Base-by-base conservation (phyloP, 164 flowering plant genomes). In the Aristolochia californica region DNA sequence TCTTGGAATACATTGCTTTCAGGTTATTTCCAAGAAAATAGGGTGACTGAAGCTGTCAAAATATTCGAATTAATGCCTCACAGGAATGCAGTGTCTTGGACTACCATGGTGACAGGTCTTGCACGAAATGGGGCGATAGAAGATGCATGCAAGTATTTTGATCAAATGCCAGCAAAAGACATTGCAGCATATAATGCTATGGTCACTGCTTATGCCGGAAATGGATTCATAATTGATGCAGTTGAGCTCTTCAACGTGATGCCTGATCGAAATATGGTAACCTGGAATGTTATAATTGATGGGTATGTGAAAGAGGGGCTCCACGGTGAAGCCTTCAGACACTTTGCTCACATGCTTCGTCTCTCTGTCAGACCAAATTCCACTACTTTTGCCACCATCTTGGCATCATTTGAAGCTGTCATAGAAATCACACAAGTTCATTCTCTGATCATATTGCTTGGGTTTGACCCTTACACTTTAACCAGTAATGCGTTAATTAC, bases 171-270 rank as follows among this genome's bases (percentile, higher is more conserved):
- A 0, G 50, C 48, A 20, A 80, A 71, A 58, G 91, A 82, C 50
- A 50, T 74, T 1, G 77, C 81, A 11, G 81, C 85, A 13, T 84
- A 83, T 85, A 80, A 77, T 64, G 85, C 91, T 3, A 80, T 84
- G 85, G 73, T 82, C 60, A 71, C 81, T 16, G 75, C 75, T 5
- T 82, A 82, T 59, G 66, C 65, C 2, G 69, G 70, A 48, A 69
- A 72, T 28, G 82, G 77, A 4, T 66, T 53, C 23, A 65, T 78
- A 70, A 48, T n/a, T 22, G 75, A 80, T 66, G 87, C 85, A 45
- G 55, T 28, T 27, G 63, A 71, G 60, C 79, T 80, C 52, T 84
- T 82, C 52, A 53, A 59, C 38, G 62, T 51, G 45, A 74, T 80
- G 87, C 68, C 71, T 0, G 61, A 75, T 17, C 77, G 68, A 48